Base-by-base conservation (phyloP, 169 alveolate species). In the Cryptosporidium ubiquitum region DNA sequence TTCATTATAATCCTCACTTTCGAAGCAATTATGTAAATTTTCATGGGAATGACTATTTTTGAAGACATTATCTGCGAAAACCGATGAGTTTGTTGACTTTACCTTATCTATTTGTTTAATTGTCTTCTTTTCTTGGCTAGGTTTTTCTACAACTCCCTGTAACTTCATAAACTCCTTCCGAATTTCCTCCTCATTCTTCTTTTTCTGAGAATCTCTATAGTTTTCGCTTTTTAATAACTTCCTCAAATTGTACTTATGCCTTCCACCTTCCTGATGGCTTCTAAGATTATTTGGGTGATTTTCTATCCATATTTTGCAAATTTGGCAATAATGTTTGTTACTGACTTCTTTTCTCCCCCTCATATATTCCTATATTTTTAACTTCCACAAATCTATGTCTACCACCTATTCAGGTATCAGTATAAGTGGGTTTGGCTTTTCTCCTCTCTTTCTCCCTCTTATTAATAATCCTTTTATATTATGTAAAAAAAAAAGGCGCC, bases 241-340 rank as follows among this genome's bases (percentile, higher is more conserved):
- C 47, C 75, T 37, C 26, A 58, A 66, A 47, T 79, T 79, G 44
- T 64, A 64, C 42, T 57, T 79, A 26, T 79, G 89, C 40, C 89
- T 79, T 9, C 73, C 75, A 20, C 89, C 89, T 9, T 79, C 89
- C 52, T 60, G 64, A 35, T 79, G 89, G 52, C 49, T 35, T 64
- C 89, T 79, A 2, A 79, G 31, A 66, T 79, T 79, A 44, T 42
- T 64, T 5, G 89, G 75, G 29, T 79, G 74, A 10, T 79, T 79
- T 47, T 58, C 89, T 10, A 79, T 79, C 89, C 89, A 79, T 16
- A 79, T 79, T 29, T 66, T 79, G 55, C 89, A 79, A 58, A 79
- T 29, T 20, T 61, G 26, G 40, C 89, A 79, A 40, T 79, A 79
- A 33, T 79, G 68, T 20, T 64, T 79, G 64, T 64, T 64, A 29